Conservation (phyloP, 305 asterid species). For the Plantago coronopus region DNA sequence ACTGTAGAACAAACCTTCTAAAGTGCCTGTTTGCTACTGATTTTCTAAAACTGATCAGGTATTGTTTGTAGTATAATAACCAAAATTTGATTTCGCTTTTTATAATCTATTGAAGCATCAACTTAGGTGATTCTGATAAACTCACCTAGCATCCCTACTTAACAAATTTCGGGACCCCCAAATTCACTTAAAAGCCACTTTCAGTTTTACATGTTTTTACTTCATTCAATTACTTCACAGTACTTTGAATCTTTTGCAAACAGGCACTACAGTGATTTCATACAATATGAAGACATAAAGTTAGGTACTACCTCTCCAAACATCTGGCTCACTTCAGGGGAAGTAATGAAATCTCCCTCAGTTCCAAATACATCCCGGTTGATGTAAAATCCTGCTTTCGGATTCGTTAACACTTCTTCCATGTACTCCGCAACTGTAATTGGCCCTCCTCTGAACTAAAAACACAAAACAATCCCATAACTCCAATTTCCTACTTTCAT, state of each 20-base stretch:
- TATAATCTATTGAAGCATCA: too few relatives aligned
- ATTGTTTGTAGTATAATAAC: too few relatives aligned
- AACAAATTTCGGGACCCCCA: too few relatives aligned
- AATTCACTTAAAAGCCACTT: too few relatives aligned
- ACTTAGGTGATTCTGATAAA: too few relatives aligned
- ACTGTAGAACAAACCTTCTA: neutral
- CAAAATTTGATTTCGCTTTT: too few relatives aligned
- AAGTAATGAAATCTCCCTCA: conserved; percentile 81
- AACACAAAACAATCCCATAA: conserved; percentile 5
- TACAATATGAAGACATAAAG: too few relatives aligned
- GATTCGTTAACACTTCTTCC: conserved; percentile 96
- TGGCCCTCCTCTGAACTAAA: conserved; percentile 89
- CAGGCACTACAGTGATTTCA: too few relatives aligned
- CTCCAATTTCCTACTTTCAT: neutral
- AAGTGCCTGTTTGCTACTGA: neutral
- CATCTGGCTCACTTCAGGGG: conserved; percentile 99
- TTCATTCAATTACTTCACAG: too few relatives aligned
- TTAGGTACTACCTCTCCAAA: conserved; percentile 69
- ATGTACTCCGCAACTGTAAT: conserved; percentile 84
- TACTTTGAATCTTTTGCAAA: neutral
- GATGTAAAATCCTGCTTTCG: conserved; percentile 74
- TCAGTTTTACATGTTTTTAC: too few relatives aligned
- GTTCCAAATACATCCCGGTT: conserved; percentile 90
- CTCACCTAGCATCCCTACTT: too few relatives aligned
- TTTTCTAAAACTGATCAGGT: too few relatives aligned